Percentiles rank a stretch among this genome's conserved stretches.
Conservation (phyloP, 1,139 yeast genomes). For the Schizosaccharomyces versatilis region DNA sequence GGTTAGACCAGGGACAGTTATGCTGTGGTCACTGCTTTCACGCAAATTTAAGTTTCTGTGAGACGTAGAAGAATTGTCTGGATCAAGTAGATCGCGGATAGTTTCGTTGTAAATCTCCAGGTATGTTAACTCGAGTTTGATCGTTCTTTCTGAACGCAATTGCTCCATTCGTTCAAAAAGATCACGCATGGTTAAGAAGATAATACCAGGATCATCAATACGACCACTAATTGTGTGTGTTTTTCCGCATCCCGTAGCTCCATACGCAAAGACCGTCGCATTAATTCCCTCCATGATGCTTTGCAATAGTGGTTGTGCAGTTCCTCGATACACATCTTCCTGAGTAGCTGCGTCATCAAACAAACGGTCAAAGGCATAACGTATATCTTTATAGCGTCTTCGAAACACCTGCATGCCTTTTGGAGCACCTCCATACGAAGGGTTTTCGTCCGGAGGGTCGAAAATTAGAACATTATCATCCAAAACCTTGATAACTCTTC, state of each 20-base stretch:
- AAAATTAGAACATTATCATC: constrained; percentile 77
- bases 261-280: constrained; percentile 67
- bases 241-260: constrained; percentile 77
- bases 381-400: constrained; percentile 11
- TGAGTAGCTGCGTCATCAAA: constrained; percentile 19
- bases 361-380: constrained; percentile 44
- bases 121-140: constrained; percentile 40
- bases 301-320: not conserved
- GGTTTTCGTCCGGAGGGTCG: constrained; percentile 67
- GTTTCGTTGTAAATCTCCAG: constrained; percentile 82
- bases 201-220: constrained; percentile 30
- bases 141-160: constrained; percentile 20
- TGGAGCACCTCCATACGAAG: constrained; percentile 39
- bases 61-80: constrained; percentile 18
- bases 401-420: constrained; percentile 29
- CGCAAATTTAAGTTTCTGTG: constrained; percentile 30
- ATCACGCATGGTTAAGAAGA: constrained; percentile 37
- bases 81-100: constrained; percentile 46
- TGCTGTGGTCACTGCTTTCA: constrained; percentile 48
- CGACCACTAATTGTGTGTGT: constrained; percentile 49
- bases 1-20: constrained; percentile 54
- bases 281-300: constrained; percentile 50
- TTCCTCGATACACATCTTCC: not conserved
- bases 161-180: constrained; percentile 27
- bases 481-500: constrained; percentile 59